These are phyloP conservation scores for Euphrasia confusa DNA, from an alignment of 257 asterid genomes.

Conservation along the genomic window DNA sequence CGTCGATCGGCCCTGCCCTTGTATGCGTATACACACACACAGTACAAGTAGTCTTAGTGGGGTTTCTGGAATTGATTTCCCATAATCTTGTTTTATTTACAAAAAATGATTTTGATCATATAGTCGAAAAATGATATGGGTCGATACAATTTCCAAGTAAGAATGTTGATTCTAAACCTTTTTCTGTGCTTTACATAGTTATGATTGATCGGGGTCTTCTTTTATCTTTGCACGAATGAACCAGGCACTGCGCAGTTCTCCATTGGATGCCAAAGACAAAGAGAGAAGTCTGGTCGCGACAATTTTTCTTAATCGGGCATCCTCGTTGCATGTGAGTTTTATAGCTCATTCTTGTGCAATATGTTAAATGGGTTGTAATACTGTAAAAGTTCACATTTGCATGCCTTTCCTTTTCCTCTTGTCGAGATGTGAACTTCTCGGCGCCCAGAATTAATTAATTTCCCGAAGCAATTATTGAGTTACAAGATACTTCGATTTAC, in stretches of 20 bases:
- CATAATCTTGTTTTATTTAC: not conserved
- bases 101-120: not conserved
- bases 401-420: constrained; percentile 1
- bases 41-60: constrained; percentile 1
- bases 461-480: not conserved
- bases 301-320: constrained; percentile 85
- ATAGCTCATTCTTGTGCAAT: constrained; percentile 15
- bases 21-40: not conserved
- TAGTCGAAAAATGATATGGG: constrained; percentile 6
- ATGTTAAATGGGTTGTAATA: constrained; percentile 6
- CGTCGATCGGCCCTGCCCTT: not conserved
- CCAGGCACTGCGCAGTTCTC: constrained; percentile 83
- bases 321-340: constrained; percentile 68
- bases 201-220: constrained; percentile 12
- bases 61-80: constrained; percentile 14
- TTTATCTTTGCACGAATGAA: constrained; percentile 19
- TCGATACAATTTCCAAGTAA: not conserved
- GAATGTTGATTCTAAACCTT: not conserved
- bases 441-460: not conserved
- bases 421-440: constrained; percentile 15
- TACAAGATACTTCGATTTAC: not conserved
- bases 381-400: constrained; percentile 2
- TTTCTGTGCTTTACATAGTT: constrained; percentile 11
- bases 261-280: constrained; percentile 45
- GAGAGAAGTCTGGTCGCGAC: constrained; percentile 53